phyloP scores from a whole-genome alignment of 2,329 filamentous ascomycete species.

The Penicillium italicum region DNA sequence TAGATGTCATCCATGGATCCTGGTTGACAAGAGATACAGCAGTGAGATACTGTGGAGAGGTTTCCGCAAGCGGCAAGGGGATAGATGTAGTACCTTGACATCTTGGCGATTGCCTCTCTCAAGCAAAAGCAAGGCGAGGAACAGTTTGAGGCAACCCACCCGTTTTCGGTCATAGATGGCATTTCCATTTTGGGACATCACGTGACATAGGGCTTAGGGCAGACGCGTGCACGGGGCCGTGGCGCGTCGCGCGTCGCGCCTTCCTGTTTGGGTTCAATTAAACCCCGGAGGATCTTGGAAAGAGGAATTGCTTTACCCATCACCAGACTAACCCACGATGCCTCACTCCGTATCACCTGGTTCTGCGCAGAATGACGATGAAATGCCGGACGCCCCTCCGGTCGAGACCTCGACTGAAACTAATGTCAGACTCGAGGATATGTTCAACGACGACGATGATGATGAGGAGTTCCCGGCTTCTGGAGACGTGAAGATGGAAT shows the following conservation, averaged over 20 bases:
- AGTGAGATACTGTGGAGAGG: conserved; percentile 5
- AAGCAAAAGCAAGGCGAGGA: neutral
- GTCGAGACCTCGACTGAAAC: conserved; percentile 17
- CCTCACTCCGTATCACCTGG: conserved; percentile 40
- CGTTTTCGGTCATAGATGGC: conserved; percentile 9
- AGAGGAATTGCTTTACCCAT: neutral
- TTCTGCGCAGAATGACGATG: conserved; percentile 39
- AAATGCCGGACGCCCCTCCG: conserved; percentile 43
- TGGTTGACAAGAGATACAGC: conserved; percentile 11
- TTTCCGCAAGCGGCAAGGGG: conserved; percentile 17
- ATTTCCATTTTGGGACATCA: neutral
- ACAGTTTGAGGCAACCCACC: conserved; percentile 3
- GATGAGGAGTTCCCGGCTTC: conserved; percentile 55
- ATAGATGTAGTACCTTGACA: neutral
- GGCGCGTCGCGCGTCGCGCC: conserved; percentile 24
- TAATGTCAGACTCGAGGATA: conserved; percentile 52
- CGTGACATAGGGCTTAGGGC: conserved; percentile 26
- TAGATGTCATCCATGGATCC: conserved; percentile 17
- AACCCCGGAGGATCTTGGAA: neutral
- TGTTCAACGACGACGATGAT: conserved; percentile 55
- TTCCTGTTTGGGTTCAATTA: conserved; percentile 23
- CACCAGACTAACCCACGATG: conserved; percentile 24
- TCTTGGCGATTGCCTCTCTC: neutral
- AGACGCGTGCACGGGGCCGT: conserved; percentile 10
- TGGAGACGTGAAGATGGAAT: conserved; percentile 45